These are phyloP conservation scores for Anaeramoeba flamelloides DNA, from an alignment of 78 protist genomes.

Conservation along the genomic window DNA sequence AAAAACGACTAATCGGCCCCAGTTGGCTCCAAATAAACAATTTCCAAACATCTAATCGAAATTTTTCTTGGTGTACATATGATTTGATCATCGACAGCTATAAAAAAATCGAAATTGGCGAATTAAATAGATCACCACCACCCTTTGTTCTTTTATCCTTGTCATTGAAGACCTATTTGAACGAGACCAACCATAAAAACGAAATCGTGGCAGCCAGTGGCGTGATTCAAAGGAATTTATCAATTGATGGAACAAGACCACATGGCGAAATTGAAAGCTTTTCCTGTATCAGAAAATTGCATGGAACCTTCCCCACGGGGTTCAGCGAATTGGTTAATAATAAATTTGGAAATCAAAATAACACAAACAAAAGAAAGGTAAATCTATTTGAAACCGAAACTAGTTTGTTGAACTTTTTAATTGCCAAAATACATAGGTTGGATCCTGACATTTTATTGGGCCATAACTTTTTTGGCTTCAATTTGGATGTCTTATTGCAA, in stretches of 20 bases:
- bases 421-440: neutral
- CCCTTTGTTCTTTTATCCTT: neutral
- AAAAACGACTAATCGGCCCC: neutral
- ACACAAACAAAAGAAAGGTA: no score
- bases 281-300: neutral
- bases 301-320: neutral
- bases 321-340: neutral
- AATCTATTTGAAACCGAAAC: neutral
- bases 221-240: neutral
- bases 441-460: neutral
- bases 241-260: neutral
- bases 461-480: neutral
- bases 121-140: neutral
- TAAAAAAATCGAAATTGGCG: neutral
- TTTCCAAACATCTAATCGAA: neutral
- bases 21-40: neutral
- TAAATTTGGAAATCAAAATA: neutral
- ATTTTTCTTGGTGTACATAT: neutral
- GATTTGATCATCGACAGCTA: neutral
- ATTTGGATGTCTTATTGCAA: neutral
- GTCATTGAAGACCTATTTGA: neutral
- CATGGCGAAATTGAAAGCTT: neutral
- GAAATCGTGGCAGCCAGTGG: neutral
- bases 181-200: neutral
- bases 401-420: neutral